Evolutionary conservation across 1,284 basidiomycete species (phyloP), one percentile per base, ranked within the genome.

Genomic region (Anthracocystis walkeri): DNA sequence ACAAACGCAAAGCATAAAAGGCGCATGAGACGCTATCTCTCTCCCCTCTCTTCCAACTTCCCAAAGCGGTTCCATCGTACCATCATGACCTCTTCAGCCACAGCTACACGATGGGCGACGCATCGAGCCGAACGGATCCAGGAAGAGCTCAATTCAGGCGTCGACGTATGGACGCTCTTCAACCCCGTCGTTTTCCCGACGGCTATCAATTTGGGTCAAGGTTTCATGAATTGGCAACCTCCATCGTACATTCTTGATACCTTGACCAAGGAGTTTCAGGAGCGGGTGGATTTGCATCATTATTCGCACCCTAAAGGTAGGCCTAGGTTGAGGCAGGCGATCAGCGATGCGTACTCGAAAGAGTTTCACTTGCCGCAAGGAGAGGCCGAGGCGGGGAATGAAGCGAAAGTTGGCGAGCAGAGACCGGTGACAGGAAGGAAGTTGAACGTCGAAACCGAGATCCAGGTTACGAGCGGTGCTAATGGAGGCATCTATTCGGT

Each of bases 391-490:
- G 72, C 68, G 0, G 77, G 65, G 3, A 61, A 25, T 4, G 41
- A 29, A 21, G 59, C 33, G 7, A 12, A 38, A 4, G 35, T 64
- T 21, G 68, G 68, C 11, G 60, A 71, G 25, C 79, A 83, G 60
- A 46, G 80, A 7, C 35, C 56, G 5, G 50, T 44, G 2, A 84
- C 29, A 8, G 29, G 89, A 8, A 89, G 92, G 58, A 88, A 91
- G 18, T 88, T 99, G 29, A 90, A 95, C 81, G 88, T 91, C 10
- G 93, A 97, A 79, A 89, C 89, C 0, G 95, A 99, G 85, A 94
- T 99, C 52, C 87, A 95, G 41, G 92, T 99, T 45, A 96, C 95
- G 0, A 94, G 95, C 68, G 97, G 97, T 46, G 95, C 95, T 3
- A 99, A 85, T 56, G 82, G 80, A 2, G 83, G 76, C 12, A 84